Percentiles rank a stretch among this genome's conserved stretches.
Evolutionary conservation across 2,329 filamentous ascomycete species (phyloP).

Genomic region (Aspergillus neoniger): DNA sequence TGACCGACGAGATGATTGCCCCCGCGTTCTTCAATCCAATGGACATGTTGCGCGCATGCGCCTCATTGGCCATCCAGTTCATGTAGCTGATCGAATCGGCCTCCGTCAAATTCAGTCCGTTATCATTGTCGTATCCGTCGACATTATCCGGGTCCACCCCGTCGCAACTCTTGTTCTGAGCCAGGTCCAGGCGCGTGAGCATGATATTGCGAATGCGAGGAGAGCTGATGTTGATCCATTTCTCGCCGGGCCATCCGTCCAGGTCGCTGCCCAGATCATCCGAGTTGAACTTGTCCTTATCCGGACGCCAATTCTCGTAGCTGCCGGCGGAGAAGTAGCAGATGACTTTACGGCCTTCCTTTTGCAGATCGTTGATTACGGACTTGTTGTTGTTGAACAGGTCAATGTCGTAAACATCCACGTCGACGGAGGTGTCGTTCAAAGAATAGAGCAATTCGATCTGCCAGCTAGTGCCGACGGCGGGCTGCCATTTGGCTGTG

Average conservation of each 20-base stretch:
- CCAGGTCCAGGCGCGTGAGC: slow-evolving; percentile 60
- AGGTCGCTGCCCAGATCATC: slow-evolving; percentile 61
- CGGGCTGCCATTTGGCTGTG: slow-evolving; percentile 54
- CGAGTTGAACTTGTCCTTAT: slow-evolving; percentile 56
- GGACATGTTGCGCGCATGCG: slow-evolving; percentile 57
- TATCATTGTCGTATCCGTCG: slow-evolving; percentile 66
- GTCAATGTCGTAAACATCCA: slow-evolving; percentile 63
- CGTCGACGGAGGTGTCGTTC: slow-evolving; percentile 51
- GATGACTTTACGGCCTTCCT: slow-evolving; percentile 61
- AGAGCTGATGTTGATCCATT: slow-evolving; percentile 64
- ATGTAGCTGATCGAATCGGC: slow-evolving; percentile 62
- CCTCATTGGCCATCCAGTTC: slow-evolving; percentile 59
- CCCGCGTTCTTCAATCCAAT: slow-evolving; percentile 70
- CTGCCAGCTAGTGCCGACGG: slow-evolving; percentile 59
- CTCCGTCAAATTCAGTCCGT: slow-evolving; percentile 61
- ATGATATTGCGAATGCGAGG: slow-evolving; percentile 65
- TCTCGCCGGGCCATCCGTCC: slow-evolving; percentile 67
- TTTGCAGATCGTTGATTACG: slow-evolving; percentile 53
- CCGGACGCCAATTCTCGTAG: slow-evolving; percentile 64
- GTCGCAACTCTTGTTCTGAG: slow-evolving; percentile 64
- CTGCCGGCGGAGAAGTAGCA: slow-evolving; percentile 76
- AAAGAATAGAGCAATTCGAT: slow-evolving; percentile 55
- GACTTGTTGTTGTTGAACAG: slow-evolving; percentile 56
- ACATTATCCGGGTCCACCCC: slow-evolving; percentile 73
- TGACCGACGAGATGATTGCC: slow-evolving; percentile 56